Conservation (phyloP, 1,139 yeast genomes). For the Taphrina populina region DNA sequence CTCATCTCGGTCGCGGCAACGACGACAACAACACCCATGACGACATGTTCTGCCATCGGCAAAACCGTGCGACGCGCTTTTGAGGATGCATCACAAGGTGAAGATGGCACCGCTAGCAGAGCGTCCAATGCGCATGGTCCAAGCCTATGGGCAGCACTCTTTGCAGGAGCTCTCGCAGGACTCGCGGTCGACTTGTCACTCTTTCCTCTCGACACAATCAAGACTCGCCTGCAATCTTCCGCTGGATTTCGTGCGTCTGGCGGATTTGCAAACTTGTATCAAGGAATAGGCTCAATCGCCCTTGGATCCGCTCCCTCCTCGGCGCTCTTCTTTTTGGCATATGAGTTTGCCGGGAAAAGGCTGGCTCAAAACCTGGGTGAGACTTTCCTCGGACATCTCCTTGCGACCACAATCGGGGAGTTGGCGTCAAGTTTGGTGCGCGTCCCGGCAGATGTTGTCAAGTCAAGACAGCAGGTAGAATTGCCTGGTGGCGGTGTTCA, state of each 20-base stretch:
- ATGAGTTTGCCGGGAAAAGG: conserved; percentile 54
- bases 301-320: conserved; percentile 91
- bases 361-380: neutral
- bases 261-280: conserved; percentile 85
- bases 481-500: conserved; percentile 60
- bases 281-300: conserved; percentile 89
- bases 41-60: conserved; percentile 6
- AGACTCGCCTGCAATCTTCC: conserved; percentile 89
- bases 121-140: neutral
- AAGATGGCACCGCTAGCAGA: no score
- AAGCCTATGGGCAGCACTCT: conserved; percentile 11
- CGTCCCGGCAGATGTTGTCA: conserved; percentile 95
- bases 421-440: conserved; percentile 87
- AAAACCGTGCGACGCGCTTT: conserved; percentile 5
- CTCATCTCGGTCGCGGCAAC: neutral
- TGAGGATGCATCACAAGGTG: neutral
- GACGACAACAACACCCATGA: no score
- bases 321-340: conserved; percentile 81
- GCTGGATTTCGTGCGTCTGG: conserved; percentile 93
- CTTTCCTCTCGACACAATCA: conserved; percentile 93
- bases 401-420: conserved; percentile 88
- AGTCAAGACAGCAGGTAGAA: conserved; percentile 67
- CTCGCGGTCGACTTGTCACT: conserved; percentile 91
- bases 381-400: conserved; percentile 18
- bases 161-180: conserved; percentile 85